Conservation (phyloP, 768 basidiomycete species). For the Lyophyllum shimeji region DNA sequence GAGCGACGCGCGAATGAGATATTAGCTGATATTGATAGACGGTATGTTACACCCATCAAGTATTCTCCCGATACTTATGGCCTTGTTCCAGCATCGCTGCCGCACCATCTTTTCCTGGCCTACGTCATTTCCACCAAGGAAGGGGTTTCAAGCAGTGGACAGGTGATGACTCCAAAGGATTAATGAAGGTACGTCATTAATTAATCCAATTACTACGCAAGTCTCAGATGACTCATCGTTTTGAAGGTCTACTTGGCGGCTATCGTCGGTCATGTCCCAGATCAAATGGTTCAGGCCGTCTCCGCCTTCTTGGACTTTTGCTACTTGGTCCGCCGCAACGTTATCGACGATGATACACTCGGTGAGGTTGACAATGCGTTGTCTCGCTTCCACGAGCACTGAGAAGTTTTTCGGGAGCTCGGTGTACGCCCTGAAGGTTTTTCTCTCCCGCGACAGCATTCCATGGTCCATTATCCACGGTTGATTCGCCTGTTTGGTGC, state of each 20-base stretch:
- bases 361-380: background rate
- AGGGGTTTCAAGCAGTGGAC: slow-evolving; percentile 32
- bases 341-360: background rate
- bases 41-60: slow-evolving; percentile 17
- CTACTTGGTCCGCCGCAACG: slow-evolving; percentile 1
- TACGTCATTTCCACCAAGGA: slow-evolving; percentile 23
- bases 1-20: slow-evolving; percentile 20
- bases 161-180: slow-evolving; percentile 27
- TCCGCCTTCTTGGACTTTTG: slow-evolving; percentile 18
- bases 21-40: slow-evolving; percentile 32
- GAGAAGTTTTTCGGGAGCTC: slow-evolving; percentile 10
- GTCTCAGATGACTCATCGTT: background rate
- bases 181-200: slow-evolving; percentile 28
- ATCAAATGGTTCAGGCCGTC: slow-evolving; percentile 15
- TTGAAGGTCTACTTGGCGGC: slow-evolving; percentile 24
- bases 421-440: slow-evolving; percentile 11
- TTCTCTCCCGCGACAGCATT: slow-evolving; percentile 19
- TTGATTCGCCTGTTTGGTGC: slow-evolving; percentile 24
- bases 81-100: slow-evolving; percentile 21
- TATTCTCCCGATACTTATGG: background rate
- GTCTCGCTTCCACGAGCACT: slow-evolving; percentile 13
- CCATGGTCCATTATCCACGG: slow-evolving; percentile 14
- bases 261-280: slow-evolving; percentile 22
- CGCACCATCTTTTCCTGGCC: slow-evolving; percentile 12
- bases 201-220: background rate